Base-by-base conservation (phyloP, 768 basidiomycete species). In the Termitomyces sp. region DNA sequence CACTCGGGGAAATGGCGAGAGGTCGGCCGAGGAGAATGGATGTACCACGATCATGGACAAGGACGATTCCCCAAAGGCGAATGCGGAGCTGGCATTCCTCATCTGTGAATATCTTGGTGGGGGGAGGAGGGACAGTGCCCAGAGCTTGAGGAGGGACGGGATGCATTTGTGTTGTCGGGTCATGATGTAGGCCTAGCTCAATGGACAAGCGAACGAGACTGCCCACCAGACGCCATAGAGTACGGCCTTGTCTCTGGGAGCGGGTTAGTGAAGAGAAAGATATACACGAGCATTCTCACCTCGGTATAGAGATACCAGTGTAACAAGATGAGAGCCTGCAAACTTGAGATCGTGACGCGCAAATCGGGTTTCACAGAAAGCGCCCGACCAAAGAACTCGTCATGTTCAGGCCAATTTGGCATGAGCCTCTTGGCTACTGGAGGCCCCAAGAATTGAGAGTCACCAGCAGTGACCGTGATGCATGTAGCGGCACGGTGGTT, bases 301-400 rank as follows among this genome's bases (percentile, higher is more conserved):
- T 93, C 92, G 23, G 87, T 91, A 66, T 93, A 94, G 23, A 94
- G 79, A 71, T 93, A 93, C 92, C 91, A 93, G 57, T 94, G 93
- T 50, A 93, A 71, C 6, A 94, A 72, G 28, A 93, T 91, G 55
- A 94, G 79, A 0, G 92, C 89, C 70, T 94, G 92, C 61, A 94
- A 73, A 68, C 89, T 91, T 5, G 87, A 85, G 46, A 93, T 82
- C 5, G 91, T 91, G 67, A 93, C 91, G 10, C 88, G 84, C 46
- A 94, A 75, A 62, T 94, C 89, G 9, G 91, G 89, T 69, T 94
- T 93, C 63, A 91, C 80, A 20, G 81, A 78, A 3, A 93, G 73
- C 1, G 91, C 90, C 35, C 87, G 80, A 61, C 90, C 86, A 70
- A 93, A 92, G 71, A 94, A 92, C 65, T 93, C 90, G 62, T 89